phyloP scores from a whole-genome alignment of 2,329 filamentous ascomycete genomes.

The Chalara sp. region DNA sequence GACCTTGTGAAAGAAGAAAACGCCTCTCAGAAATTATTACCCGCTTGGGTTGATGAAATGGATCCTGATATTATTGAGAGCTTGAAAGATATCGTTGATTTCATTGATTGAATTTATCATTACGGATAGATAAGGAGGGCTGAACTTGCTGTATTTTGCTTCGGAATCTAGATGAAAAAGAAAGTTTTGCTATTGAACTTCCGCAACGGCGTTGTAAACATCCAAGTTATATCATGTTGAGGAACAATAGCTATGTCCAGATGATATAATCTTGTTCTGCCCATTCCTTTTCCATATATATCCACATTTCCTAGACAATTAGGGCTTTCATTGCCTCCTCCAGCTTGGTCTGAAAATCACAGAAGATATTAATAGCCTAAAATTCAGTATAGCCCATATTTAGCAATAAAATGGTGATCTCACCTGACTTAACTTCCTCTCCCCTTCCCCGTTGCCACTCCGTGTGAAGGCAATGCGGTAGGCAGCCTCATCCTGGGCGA shows the following conservation, averaged over 20 bases:
- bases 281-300: neutral
- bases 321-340: constrained; percentile 28
- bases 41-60: constrained; percentile 27
- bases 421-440: constrained; percentile 41
- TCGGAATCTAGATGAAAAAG: too few species aligned
- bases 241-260: too few species aligned
- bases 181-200: too few species aligned
- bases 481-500: constrained; percentile 34
- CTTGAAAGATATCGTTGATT: constrained; percentile 27
- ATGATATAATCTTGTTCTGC: too few species aligned
- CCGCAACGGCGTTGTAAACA: too few species aligned
- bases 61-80: constrained; percentile 25
- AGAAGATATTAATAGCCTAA: constrained; percentile 52
- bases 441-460: constrained; percentile 38
- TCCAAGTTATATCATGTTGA: too few species aligned
- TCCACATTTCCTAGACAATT: neutral
- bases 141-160: too few species aligned
- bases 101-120: constrained; percentile 17
- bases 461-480: constrained; percentile 46
- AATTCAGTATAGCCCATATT: neutral
- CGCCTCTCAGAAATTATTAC: constrained; percentile 6
- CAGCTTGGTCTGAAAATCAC: constrained; percentile 45
- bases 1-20: neutral
- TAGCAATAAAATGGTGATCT: constrained; percentile 4
- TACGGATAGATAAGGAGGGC: too few species aligned